Base-by-base conservation (phyloP, 2,329 filamentous ascomycete genomes). In the Pseudocercospora macadamiae region DNA sequence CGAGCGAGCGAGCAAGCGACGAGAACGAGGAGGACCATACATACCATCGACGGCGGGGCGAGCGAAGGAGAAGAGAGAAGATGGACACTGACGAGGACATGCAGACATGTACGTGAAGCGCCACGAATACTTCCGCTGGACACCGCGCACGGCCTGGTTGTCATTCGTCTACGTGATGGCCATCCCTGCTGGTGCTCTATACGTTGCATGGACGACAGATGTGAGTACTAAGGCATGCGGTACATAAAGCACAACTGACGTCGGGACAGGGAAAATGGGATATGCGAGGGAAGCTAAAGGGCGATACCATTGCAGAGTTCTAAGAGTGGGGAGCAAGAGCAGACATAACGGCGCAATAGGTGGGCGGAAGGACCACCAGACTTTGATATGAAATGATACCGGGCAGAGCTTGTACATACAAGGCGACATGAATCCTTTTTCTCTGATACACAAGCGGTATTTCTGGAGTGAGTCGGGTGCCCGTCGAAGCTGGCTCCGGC, bases 81-180 rank as follows among this genome's bases (percentile, higher is more conserved):
- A 57, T 19, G 23, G 45, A 47, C 18, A 55, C 54, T 64, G 39
- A 65, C 54, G 18, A n/a, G 36, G n/a, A 23, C 36, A 42, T 21
- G 68, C 71, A 96, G 93, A 89, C 75, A 90, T 97, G 86, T 86
- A 84, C 71, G 81, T 84, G 71, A 91, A 90, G 81, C 89, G 95
- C 66, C 89, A 93, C 85, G 91, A 91, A 79, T 96, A 91, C 85
- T 99, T 97, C 85, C 86, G 91, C 76, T 97, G 91, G 91, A 97
- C 89, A 32, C 84, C 86, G 53, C 84, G 89, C 71, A 96, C 91
- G 45, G 91, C 91, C 26, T 86, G 85, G 79, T 77, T 97, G 71
- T 87, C 88, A 3, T 86, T 97, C 73, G 81, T 88, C 64, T 97
- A 93, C 76, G 83, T 89, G 59, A 79, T 87, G 30, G 79, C 88